Conservation (phyloP, 805 yeast species). For the Saturnispora ahearnii region DNA sequence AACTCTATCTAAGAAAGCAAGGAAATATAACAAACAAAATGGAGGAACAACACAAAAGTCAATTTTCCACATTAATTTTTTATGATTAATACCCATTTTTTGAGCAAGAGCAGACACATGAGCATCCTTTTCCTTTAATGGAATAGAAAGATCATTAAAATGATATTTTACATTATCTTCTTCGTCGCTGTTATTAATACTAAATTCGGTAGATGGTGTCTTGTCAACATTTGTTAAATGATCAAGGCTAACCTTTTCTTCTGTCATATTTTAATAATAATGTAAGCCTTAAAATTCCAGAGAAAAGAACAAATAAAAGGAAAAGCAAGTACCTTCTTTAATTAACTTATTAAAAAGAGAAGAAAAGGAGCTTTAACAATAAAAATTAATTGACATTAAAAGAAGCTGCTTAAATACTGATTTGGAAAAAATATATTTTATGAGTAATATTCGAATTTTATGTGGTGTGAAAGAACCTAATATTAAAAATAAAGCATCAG, state of each 20-base stretch:
- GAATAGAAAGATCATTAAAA: conserved; percentile 12
- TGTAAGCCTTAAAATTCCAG: not conserved
- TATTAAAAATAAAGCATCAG: not conserved
- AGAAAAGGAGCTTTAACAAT: no score
- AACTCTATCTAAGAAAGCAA: conserved; percentile 74
- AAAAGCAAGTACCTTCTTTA: no score
- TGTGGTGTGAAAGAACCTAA: not conserved
- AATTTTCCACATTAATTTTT: conserved; percentile 50
- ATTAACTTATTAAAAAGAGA: no score
- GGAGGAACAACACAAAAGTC: conserved; percentile 68
- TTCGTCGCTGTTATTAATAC: not conserved
- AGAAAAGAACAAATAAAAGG: not conserved
- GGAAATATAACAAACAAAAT: conserved; percentile 64
- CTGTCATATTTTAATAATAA: not conserved
- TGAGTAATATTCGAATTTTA: not conserved
- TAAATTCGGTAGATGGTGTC: not conserved
- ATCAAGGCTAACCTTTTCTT: not conserved
- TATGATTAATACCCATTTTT: conserved; percentile 43
- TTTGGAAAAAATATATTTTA: not conserved
- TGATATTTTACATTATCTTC: not conserved
- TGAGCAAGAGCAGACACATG: conserved; percentile 32
- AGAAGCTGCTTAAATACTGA: not conserved
- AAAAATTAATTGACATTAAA: not conserved
- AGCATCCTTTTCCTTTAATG: conserved; percentile 19
- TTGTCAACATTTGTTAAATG: not conserved